Evolutionary conservation across 306 rosid species (phyloP).

Genomic region (Hippophae rhamnoides): DNA sequence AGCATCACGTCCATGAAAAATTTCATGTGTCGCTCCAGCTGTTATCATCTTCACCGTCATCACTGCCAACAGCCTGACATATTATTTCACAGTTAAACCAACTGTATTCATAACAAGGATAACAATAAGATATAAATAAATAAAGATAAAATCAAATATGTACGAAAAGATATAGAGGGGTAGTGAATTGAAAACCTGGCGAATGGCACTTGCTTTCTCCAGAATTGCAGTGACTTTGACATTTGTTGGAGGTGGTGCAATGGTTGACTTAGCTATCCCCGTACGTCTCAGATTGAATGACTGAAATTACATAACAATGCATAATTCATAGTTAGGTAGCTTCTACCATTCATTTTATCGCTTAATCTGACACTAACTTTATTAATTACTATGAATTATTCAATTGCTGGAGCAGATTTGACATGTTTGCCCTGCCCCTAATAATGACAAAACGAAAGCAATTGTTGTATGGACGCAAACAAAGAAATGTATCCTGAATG

Average conservation of each 20-base stretch:
- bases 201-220: conserved; percentile 94
- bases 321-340: conserved; percentile 12
- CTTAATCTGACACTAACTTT: background rate
- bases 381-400: background rate
- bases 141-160: background rate
- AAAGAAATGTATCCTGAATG: too few species aligned
- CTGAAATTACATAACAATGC: conserved; percentile 31
- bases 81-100: conserved; percentile 10
- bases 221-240: conserved; percentile 80
- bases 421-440: background rate
- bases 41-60: conserved; percentile 73
- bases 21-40: conserved; percentile 76
- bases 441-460: too few species aligned
- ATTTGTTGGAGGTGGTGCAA: conserved; percentile 39
- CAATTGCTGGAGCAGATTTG: background rate
- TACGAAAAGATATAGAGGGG: background rate
- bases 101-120: background rate
- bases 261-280: conserved; percentile 40
- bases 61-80: conserved; percentile 84
- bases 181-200: conserved; percentile 54
- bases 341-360: background rate
- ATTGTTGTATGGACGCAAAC: too few species aligned
- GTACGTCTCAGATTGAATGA: conserved; percentile 83
- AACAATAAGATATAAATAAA: background rate
- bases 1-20: conserved; percentile 1